Conservation (phyloP, 140 eudicot genomes). For the Senecio squalidus region DNA sequence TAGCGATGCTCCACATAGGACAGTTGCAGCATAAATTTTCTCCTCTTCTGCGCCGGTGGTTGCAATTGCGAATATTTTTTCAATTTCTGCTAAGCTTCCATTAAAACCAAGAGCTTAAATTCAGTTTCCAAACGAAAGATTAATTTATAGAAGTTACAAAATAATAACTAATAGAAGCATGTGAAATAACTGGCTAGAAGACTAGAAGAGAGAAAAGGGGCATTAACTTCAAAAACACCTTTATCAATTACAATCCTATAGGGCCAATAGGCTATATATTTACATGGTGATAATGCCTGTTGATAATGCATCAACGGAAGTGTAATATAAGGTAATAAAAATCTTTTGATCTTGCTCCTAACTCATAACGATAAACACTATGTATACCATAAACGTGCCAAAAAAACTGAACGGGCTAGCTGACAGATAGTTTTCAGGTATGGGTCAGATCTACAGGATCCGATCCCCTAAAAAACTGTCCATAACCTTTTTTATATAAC, state of each 20-base stretch:
- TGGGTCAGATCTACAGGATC: no score
- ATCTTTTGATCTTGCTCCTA: no score
- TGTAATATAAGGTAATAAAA: no score
- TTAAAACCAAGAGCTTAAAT: constrained; percentile 53
- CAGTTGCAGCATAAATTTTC: constrained; percentile 78
- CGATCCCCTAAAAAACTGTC: no score
- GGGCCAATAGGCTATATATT: no score
- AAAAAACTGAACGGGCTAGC: no score
- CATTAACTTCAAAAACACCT: not conserved
- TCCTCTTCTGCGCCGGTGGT: constrained; percentile 64
- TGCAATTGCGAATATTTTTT: constrained; percentile 81
- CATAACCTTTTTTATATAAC: no score
- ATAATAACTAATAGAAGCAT: not conserved
- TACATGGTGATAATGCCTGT: not conserved
- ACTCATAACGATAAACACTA: no score
- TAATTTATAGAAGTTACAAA: not conserved
- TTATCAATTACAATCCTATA: not conserved
- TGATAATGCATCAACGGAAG: not conserved
- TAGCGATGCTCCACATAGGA: constrained; percentile 88
- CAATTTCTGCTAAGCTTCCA: constrained; percentile 97
- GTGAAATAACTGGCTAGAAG: not conserved
- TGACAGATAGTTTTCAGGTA: no score
- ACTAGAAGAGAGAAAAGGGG: not conserved
- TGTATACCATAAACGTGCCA: no score
- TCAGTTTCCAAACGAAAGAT: constrained; percentile 45